These are phyloP conservation scores for Pseudogymnoascus sp. DNA, from an alignment of 2,329 filamentous ascomycete species.

Conservation along the genomic window DNA sequence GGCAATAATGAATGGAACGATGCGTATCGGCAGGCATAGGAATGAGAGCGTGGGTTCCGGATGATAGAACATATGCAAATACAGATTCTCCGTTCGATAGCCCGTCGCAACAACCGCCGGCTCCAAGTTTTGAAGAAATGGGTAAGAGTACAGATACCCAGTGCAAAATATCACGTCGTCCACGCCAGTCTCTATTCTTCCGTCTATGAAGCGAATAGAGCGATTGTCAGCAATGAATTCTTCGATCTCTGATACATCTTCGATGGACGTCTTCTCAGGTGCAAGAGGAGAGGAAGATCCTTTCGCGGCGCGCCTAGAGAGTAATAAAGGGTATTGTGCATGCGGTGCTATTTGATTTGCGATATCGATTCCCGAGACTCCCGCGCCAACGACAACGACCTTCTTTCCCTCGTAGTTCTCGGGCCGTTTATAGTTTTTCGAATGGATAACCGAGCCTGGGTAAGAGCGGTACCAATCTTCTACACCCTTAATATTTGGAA, in stretches of 20 bases:
- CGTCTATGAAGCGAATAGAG: conserved; percentile 59
- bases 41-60: conserved; percentile 72
- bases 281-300: conserved; percentile 30
- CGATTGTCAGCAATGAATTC: conserved; percentile 46
- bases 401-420: conserved; percentile 59
- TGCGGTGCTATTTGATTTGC: conserved; percentile 62
- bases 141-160: conserved; percentile 78
- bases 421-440: conserved; percentile 69
- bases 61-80: conserved; percentile 71
- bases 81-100: conserved; percentile 61
- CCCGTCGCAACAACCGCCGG: conserved; percentile 59
- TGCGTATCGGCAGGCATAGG: conserved; percentile 64
- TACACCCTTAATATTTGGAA: conserved; percentile 57
- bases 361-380: conserved; percentile 78
- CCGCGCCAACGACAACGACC: conserved; percentile 76
- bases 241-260: conserved; percentile 39
- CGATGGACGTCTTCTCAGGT: conserved; percentile 18
- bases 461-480: conserved; percentile 49
- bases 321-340: conserved; percentile 40
- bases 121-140: conserved; percentile 50
- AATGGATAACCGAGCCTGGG: conserved; percentile 58
- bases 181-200: conserved; percentile 54
- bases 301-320: conserved; percentile 22
- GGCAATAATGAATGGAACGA: conserved; percentile 79
- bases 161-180: conserved; percentile 82